phyloP scores from a whole-genome alignment of 2,329 filamentous ascomycete species.

The Amesomyces nigricolor region DNA sequence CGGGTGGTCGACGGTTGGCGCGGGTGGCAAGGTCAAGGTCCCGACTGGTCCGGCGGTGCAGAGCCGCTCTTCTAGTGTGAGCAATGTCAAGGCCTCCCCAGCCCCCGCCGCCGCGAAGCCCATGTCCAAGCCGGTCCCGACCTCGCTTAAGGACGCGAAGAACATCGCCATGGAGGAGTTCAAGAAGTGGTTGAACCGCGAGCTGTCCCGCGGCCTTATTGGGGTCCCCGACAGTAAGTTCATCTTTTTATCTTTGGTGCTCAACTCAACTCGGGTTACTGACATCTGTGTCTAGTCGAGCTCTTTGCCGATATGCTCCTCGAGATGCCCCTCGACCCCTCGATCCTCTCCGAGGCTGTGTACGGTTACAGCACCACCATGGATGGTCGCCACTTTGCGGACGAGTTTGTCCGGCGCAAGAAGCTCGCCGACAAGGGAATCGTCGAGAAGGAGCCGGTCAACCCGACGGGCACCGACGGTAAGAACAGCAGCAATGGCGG shows the following conservation, averaged over 20 bases:
- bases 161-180: slow-evolving; percentile 77
- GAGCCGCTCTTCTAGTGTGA: slow-evolving; percentile 41
- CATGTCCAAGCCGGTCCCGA: slow-evolving; percentile 44
- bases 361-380: slow-evolving; percentile 84
- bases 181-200: slow-evolving; percentile 80
- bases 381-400: slow-evolving; percentile 86
- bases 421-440: slow-evolving; percentile 91
- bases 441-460: slow-evolving; percentile 60
- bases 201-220: slow-evolving; percentile 66
- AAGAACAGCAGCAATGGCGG: slow-evolving; percentile 55
- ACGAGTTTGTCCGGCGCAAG: slow-evolving; percentile 89
- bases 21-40: slow-evolving; percentile 83
- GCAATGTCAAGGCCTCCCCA: slow-evolving; percentile 38
- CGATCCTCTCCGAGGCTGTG: slow-evolving; percentile 83
- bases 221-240: slow-evolving; percentile 18
- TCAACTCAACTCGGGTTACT: too few species aligned
- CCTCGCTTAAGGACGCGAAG: slow-evolving; percentile 37
- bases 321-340: slow-evolving; percentile 67
- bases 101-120: slow-evolving; percentile 43
- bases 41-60: slow-evolving; percentile 55
- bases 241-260: background rate
- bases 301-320: slow-evolving; percentile 73
- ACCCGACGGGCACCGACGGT: slow-evolving; percentile 33
- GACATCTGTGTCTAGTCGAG: slow-evolving; percentile 53
- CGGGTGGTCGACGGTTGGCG: slow-evolving; percentile 93